phyloP scores from a whole-genome alignment of 148 eudicot species.

The Fagopyrum tataricum region DNA sequence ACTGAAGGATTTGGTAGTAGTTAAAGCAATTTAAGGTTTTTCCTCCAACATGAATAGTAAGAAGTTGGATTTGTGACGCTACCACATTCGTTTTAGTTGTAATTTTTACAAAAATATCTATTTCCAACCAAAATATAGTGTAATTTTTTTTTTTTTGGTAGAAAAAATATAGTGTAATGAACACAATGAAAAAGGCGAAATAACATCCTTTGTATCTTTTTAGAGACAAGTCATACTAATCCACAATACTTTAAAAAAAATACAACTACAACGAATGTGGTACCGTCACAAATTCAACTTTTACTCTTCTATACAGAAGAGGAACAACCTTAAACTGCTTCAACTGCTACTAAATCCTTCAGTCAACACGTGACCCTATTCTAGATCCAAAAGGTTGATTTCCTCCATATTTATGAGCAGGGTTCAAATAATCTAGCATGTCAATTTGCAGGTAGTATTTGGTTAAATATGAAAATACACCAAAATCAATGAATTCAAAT shows the following conservation, averaged over 20 bases:
- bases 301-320: not conserved
- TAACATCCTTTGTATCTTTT: not conserved
- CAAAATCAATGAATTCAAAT: not conserved
- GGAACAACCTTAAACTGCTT: not conserved
- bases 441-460: not conserved
- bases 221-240: too few species aligned
- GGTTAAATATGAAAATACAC: not conserved
- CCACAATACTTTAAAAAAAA: not conserved
- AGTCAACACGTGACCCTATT: conserved; percentile 31
- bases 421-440: not conserved
- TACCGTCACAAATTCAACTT: not conserved
- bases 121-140: not conserved
- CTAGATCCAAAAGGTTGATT: conserved; percentile 39
- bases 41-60: not conserved
- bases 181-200: not conserved
- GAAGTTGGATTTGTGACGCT: not conserved
- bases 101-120: not conserved
- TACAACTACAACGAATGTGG: not conserved
- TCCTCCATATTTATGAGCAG: conserved; percentile 53
- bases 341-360: conserved; percentile 9
- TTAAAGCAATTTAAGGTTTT: not conserved
- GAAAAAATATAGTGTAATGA: too few species aligned
- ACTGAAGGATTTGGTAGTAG: conserved; percentile 17
- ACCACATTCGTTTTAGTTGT: not conserved
- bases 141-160: too few species aligned